These are phyloP conservation scores for Stropharia rugosoannulata DNA, from an alignment of 768 basidiomycete species.

Conservation along the genomic window DNA sequence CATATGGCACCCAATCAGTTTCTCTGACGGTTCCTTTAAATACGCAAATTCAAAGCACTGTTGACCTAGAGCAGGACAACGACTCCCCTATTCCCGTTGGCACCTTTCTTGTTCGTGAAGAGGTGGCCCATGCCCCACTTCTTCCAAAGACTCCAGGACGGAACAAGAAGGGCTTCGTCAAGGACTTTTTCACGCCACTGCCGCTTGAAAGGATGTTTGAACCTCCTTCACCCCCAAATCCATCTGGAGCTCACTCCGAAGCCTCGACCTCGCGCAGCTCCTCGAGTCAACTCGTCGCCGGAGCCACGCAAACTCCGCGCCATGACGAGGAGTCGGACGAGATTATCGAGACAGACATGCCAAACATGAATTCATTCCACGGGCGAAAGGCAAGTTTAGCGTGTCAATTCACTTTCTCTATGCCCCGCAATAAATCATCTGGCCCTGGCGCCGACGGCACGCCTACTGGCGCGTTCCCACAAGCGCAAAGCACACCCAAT, in stretches of 20 bases:
- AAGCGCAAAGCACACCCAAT: slow-evolving; percentile 64
- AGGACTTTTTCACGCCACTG: slow-evolving; percentile 86
- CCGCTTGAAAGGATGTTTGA: slow-evolving; percentile 92
- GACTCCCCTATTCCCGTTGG: slow-evolving; percentile 42
- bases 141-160: slow-evolving; percentile 67
- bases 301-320: background rate
- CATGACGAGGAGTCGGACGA: slow-evolving; percentile 30
- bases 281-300: slow-evolving; percentile 8
- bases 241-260: slow-evolving; percentile 12
- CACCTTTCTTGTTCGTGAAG: slow-evolving; percentile 77
- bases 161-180: slow-evolving; percentile 58
- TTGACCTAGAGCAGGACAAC: slow-evolving; percentile 29
- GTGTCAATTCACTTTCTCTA: slow-evolving; percentile 74
- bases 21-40: slow-evolving; percentile 60
- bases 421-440: slow-evolving; percentile 41
- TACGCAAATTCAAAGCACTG: slow-evolving; percentile 50
- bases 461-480: slow-evolving; percentile 34
- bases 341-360: slow-evolving; percentile 49
- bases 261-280: slow-evolving; percentile 11
- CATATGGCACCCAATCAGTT: slow-evolving; percentile 53
- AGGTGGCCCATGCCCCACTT: slow-evolving; percentile 52
- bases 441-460: slow-evolving; percentile 23
- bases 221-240: slow-evolving; percentile 78
- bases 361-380: slow-evolving; percentile 45
- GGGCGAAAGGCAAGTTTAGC: slow-evolving; percentile 46